Evolutionary conservation across 2,329 filamentous ascomycete genomes (phyloP).

Genomic region (Xylariales sp.): DNA sequence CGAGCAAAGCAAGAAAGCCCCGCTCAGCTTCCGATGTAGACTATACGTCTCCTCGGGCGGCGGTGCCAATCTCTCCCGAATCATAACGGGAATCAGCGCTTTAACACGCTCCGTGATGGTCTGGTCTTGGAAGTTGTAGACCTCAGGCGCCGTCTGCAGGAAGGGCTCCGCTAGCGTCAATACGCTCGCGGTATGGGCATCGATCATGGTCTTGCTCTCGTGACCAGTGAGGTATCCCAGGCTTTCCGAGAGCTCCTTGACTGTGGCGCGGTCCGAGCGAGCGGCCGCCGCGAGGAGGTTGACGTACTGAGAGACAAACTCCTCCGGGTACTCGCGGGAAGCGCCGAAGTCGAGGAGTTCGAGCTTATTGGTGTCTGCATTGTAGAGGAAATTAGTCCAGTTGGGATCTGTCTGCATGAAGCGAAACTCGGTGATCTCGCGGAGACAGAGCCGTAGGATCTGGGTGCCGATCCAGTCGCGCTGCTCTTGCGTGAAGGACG

Average conservation of each 20-base stretch:
- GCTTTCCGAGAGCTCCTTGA: constrained; percentile 65
- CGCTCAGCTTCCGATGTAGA: constrained; percentile 89
- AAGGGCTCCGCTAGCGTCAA: constrained; percentile 92
- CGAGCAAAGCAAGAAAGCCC: constrained; percentile 89
- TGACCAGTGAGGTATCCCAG: constrained; percentile 90
- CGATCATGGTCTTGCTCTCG: constrained; percentile 79
- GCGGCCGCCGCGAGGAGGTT: constrained; percentile 76
- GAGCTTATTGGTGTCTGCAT: constrained; percentile 64
- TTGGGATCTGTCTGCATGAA: constrained; percentile 99
- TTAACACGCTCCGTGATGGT: constrained; percentile 95
- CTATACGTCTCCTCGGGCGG: constrained; percentile 98
- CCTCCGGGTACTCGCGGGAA: constrained; percentile 74
- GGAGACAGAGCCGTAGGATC: constrained; percentile 83
- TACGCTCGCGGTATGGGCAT: constrained; percentile 85
- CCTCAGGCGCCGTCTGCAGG: constrained; percentile 64
- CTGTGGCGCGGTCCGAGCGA: constrained; percentile 57
- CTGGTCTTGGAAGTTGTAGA: constrained; percentile 91
- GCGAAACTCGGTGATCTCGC: constrained; percentile 88
- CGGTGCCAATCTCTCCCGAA: constrained; percentile 79
- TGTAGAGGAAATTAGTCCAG: constrained; percentile 98
- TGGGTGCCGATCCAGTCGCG: constrained; percentile 96
- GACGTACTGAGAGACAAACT: constrained; percentile 78
- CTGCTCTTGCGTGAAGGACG: constrained; percentile 72
- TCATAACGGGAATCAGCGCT: constrained; percentile 85
- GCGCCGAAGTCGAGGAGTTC: constrained; percentile 96